Base-by-base conservation (phyloP, 352 stramenopile genomes). In the Pythium brachiatum region DNA sequence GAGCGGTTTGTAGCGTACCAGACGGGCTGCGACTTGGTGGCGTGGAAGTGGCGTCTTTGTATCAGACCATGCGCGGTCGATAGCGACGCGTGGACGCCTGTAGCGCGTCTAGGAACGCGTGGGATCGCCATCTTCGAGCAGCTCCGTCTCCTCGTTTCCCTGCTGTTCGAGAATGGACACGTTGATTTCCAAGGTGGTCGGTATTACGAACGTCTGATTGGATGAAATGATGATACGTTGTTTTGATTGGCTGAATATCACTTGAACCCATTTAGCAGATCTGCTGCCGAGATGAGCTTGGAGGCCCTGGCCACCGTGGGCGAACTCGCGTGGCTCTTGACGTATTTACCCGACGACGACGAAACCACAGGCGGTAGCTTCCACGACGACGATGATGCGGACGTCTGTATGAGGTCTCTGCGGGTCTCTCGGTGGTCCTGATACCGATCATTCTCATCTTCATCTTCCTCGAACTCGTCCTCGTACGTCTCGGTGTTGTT, bases 11-110 rank as follows among this genome's bases (percentile, higher is more conserved):
- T 50, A 50, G 2, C 61, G 51, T 25, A 81, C 73, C 79, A 89
- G 3, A 78, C n/a, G 1, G 77, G 79, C 65, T 87, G 64, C 12
- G 69, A 65, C 36, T 74, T 70, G 39, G 77, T 86, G 11, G 76
- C 72, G 64, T 83, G 79, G 51, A 87, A 78, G 64, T 82, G 74
- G 21, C 78, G 77, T 15, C 48, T 58, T 9, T 39, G 20, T 15
- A 64, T 39, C 4, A 55, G 41, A 16, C 47, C 59, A 16, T 57
- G 54, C 16, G 47, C 39, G 0, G 31, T 53, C 26, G 55, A 54
- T 9, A 38, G 56, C 20, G 60, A 26, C 31, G 57, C 38, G 7
- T 27, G 27, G 13, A 8, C 9, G 25, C 47, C 50, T 31, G 13
- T 20, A 8, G 53, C 13, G 32, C 61, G 32, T 48, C 5, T 23